Percentiles rank a stretch among this genome's conserved stretches.
Evolutionary conservation across 1,284 basidiomycete species (phyloP).

Genomic region (Ustilago sp.): DNA sequence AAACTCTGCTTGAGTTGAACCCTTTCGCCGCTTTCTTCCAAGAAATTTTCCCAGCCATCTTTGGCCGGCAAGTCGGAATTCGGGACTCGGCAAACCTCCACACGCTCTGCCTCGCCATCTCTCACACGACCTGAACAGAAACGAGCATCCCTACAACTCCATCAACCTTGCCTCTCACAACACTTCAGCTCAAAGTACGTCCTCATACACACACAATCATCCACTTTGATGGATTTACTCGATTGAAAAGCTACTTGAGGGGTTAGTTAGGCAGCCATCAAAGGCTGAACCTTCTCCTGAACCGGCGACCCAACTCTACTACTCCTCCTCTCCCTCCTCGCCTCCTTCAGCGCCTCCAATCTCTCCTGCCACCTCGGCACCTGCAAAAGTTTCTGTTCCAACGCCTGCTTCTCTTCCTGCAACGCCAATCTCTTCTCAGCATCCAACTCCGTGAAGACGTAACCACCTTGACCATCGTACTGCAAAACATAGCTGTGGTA

Average conservation of each 20-base stretch:
- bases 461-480: slow-evolving; percentile 73
- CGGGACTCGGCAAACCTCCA: slow-evolving; percentile 28
- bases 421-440: slow-evolving; percentile 89
- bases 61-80: slow-evolving; percentile 12
- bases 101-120: not conserved
- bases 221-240: not conserved
- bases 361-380: slow-evolving; percentile 84
- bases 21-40: slow-evolving; percentile 18
- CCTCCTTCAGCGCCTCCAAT: slow-evolving; percentile 77
- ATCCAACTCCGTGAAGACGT: slow-evolving; percentile 85
- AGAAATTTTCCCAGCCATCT: slow-evolving; percentile 27
- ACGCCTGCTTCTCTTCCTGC: slow-evolving; percentile 84
- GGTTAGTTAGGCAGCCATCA: slow-evolving; percentile 24
- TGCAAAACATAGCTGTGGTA: slow-evolving; percentile 89
- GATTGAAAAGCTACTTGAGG: not conserved
- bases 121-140: not conserved
- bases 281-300: slow-evolving; percentile 22
- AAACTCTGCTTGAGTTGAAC: not conserved
- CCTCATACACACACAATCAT: not conserved
- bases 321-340: slow-evolving; percentile 37
- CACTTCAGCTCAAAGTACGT: not conserved
- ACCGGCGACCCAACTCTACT: slow-evolving; percentile 22
- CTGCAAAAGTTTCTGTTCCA: slow-evolving; percentile 68
- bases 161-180: not conserved
- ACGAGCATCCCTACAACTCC: not conserved